Evolutionary conservation across 192 early-diverging fungal species (phyloP).

Genomic region (Phlyctochytrium planicorne): DNA sequence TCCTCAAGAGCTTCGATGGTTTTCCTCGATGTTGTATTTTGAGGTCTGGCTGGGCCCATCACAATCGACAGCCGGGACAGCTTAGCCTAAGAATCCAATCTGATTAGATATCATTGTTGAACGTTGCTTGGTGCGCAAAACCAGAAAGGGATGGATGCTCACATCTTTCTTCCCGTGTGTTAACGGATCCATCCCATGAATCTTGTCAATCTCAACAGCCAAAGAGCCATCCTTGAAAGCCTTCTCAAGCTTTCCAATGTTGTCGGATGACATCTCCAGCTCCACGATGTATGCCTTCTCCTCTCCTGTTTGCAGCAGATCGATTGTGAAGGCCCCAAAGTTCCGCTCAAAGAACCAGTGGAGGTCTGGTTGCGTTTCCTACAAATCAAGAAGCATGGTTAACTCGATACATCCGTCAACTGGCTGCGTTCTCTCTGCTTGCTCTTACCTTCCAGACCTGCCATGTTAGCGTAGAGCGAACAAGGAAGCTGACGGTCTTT

Average conservation of each 20-base stretch:
- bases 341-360: slow-evolving; percentile 49
- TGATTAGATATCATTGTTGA: background rate
- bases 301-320: slow-evolving; percentile 45
- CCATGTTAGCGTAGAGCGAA: slow-evolving; percentile 23
- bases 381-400: background rate
- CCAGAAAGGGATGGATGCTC: background rate
- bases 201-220: slow-evolving; percentile 52
- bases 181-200: slow-evolving; percentile 56
- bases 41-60: slow-evolving; percentile 41
- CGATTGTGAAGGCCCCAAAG: slow-evolving; percentile 34
- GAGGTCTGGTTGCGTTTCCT: slow-evolving; percentile 34
- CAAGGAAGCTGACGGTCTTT: slow-evolving; percentile 17
- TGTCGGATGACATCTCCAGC: slow-evolving; percentile 47
- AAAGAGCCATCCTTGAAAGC: slow-evolving; percentile 52
- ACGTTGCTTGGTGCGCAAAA: slow-evolving; percentile 2
- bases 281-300: slow-evolving; percentile 47
- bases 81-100: slow-evolving; percentile 33
- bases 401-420: background rate
- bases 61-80: slow-evolving; percentile 43
- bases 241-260: slow-evolving; percentile 40
- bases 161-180: slow-evolving; percentile 44
- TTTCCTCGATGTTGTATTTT: slow-evolving; percentile 33
- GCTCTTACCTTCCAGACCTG: slow-evolving; percentile 25
- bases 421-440: no score
- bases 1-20: slow-evolving; percentile 49